phyloP scores from a whole-genome alignment of 2,329 filamentous ascomycete species.

The Cryphonectria parasitica region DNA sequence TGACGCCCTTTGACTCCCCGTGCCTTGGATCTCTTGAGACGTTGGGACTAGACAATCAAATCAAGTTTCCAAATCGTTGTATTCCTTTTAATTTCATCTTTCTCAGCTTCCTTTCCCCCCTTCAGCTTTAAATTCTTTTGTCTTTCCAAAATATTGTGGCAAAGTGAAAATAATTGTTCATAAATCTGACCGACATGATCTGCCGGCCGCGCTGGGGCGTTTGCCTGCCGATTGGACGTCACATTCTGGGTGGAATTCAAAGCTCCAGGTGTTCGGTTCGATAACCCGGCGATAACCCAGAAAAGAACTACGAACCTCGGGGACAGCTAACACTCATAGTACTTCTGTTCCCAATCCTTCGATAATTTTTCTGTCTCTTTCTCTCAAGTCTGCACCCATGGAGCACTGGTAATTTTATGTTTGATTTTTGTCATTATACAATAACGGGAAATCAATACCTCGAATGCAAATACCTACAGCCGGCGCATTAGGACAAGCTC shows the following conservation, averaged over 20 bases:
- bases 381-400: not conserved
- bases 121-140: too few relatives aligned
- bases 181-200: not conserved
- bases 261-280: constrained; percentile 29
- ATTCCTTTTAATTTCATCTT: not conserved
- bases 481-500: constrained; percentile 12
- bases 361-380: not conserved
- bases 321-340: constrained; percentile 16
- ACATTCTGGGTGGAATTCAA: constrained; percentile 7
- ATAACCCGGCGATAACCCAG: constrained; percentile 14
- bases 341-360: constrained; percentile 5
- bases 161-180: not conserved
- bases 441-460: not conserved
- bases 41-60: not conserved
- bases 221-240: constrained; percentile 26
- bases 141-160: not conserved
- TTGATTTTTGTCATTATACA: not conserved
- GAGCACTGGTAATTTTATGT: not conserved
- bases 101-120: not conserved
- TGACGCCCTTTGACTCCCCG: not conserved
- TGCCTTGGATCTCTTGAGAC: not conserved
- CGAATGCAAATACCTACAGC: not conserved
- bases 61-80: not conserved
- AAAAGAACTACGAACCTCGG: constrained; percentile 11
- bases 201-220: not conserved